Conservation (phyloP, 2,329 filamentous ascomycete genomes). For the Colletotrichum zoysiae region DNA sequence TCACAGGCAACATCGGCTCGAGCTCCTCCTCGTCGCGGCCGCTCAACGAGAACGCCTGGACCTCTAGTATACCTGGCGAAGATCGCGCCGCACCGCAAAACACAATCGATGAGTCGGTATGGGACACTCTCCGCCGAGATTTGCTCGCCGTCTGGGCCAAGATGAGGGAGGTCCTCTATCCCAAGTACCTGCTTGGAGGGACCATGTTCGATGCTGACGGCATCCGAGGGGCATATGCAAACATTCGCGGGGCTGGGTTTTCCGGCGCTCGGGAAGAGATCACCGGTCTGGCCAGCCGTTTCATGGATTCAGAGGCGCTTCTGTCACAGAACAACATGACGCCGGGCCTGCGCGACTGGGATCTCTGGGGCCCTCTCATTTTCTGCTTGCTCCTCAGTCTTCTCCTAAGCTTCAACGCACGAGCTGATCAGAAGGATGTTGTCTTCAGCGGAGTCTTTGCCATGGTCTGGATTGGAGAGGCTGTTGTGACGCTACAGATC, state of each 20-base stretch:
- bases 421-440: conserved; percentile 82
- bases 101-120: conserved; percentile 97
- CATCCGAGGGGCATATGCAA: conserved; percentile 72
- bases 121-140: conserved; percentile 95
- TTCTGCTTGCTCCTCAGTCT: conserved; percentile 92
- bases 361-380: conserved; percentile 95
- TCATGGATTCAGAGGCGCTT: conserved; percentile 73
- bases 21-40: conserved; percentile 64
- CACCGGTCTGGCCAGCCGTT: conserved; percentile 70
- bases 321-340: conserved; percentile 80
- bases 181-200: conserved; percentile 87
- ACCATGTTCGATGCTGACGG: conserved; percentile 71
- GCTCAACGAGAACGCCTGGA: conserved; percentile 85
- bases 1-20: conserved; percentile 85
- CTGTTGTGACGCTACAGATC: conserved; percentile 97
- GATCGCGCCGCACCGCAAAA: conserved; percentile 90
- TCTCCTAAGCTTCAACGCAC: conserved; percentile 86
- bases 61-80: conserved; percentile 90
- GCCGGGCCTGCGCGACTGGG: conserved; percentile 93
- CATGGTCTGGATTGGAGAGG: conserved; percentile 96
- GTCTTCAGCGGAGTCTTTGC: conserved; percentile 98
- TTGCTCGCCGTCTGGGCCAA: conserved; percentile 96
- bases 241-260: conserved; percentile 69
- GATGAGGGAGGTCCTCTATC: conserved; percentile 96
- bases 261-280: conserved; percentile 73